Evolutionary conservation across 2,329 filamentous ascomycete genomes (phyloP), one percentile per base, ranked within the genome.

Genomic region (Aspergillus sp.): DNA sequence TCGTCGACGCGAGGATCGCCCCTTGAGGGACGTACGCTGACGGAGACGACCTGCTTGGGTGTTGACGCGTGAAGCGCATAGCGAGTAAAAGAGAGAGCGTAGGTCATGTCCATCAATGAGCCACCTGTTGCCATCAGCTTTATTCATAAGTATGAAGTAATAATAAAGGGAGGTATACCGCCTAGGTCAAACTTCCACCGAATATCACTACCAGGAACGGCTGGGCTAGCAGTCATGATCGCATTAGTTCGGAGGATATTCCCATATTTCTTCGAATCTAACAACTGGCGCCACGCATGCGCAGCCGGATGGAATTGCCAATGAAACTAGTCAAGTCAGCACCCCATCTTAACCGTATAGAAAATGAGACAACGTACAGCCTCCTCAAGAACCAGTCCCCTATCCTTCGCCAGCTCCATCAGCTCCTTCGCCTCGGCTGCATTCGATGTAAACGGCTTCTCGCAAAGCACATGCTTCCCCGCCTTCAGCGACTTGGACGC

Each of bases 301-400:
- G 68, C 66, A 0, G 69, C 65, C 0, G 71, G 71, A 53, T 73
- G 69, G 53, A 73, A 73, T 43, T 68, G 67, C 61, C 69, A 73
- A 49, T 73, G 70, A 47, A 61, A 58, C 53, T 60, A 19, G 20
- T 32, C 27, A 35, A 17, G n/a, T 27, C 7, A 42, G 15, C 22
- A 7, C 20, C 6, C 23, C 12, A 13, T 5, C 25, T 2, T 7
- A 22, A 25, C n/a, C 2, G 7, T 20, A 37, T 9, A 17, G 7
- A 1, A 12, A 43, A 30, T 6, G 17, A 35, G 13, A 32, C 5
- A 46, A 38, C 43, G 15, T 38, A 49, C 48, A 69, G 77, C 78
- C 60, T 82, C 79, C 9, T 80, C 65, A 5, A 79, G 58, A 2
- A 80, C 66, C 0, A 74, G 73, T 0, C 68, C 64, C 12, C 61